A percentile compares a stretch with the other conserved stretches of the same genome.
Conservation (phyloP, 2,329 filamentous ascomycete genomes). For the Hymenoscyphus salicellus region DNA sequence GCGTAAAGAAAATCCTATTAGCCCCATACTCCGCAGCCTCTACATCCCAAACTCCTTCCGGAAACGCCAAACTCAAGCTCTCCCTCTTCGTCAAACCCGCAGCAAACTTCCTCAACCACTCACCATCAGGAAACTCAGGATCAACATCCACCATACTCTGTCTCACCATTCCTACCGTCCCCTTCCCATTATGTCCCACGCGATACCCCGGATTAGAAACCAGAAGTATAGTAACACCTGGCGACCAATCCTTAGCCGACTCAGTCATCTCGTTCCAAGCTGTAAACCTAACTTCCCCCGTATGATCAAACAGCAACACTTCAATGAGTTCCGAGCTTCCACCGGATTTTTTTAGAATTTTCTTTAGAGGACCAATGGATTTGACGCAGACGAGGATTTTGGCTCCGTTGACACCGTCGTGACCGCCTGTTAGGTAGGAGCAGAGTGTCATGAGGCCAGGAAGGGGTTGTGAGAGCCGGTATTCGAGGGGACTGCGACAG, state of each 20-base stretch:
- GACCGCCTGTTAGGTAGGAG: constrained; percentile 52
- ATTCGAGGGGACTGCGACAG: constrained; percentile 48
- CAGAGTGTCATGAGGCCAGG: constrained; percentile 55
- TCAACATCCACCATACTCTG: constrained; percentile 54
- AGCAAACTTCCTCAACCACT: constrained; percentile 52
- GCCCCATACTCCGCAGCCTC: constrained; percentile 36
- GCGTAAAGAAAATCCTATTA: constrained; percentile 39
- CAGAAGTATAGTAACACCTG: constrained; percentile 49
- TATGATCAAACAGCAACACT: constrained; percentile 56
- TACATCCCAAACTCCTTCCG: constrained; percentile 40
- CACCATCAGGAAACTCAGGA: constrained; percentile 50
- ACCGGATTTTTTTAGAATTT: constrained; percentile 48
- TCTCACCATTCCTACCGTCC: constrained; percentile 37
- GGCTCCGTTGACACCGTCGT: constrained; percentile 46
- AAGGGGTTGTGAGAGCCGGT: constrained; percentile 38
- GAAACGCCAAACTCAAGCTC: constrained; percentile 49
- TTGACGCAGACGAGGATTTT: constrained; percentile 58
- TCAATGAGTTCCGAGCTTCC: constrained; percentile 46
- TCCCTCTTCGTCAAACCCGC: constrained; percentile 47
- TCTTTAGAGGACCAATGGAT: constrained; percentile 52
- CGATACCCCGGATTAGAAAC: constrained; percentile 40
- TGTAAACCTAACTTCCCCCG: constrained; percentile 50
- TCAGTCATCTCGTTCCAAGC: constrained; percentile 52
- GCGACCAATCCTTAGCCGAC: constrained; percentile 44
- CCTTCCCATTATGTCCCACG: constrained; percentile 23